These are phyloP conservation scores for Tricholoma furcatifolium DNA, from an alignment of 768 basidiomycete species.

Conservation along the genomic window DNA sequence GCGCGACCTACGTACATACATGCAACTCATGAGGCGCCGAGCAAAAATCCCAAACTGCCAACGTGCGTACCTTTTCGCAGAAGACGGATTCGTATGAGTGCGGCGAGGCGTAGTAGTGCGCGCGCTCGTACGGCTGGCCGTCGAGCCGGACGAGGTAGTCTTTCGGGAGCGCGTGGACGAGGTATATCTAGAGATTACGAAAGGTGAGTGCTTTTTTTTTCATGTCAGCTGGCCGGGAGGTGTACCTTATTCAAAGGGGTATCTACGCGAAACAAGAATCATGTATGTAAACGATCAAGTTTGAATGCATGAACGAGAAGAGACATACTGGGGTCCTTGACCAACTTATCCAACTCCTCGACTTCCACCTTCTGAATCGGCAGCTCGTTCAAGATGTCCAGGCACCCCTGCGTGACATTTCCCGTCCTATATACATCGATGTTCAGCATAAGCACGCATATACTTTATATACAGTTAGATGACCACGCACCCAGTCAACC, in stretches of 20 bases:
- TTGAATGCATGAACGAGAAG: too few relatives aligned
- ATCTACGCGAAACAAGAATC: constrained; percentile 33
- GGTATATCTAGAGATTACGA: constrained; percentile 72
- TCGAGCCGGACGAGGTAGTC: constrained; percentile 69
- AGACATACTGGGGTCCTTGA: constrained; percentile 29
- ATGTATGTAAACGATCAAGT: not conserved
- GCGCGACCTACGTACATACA: constrained; percentile 87
- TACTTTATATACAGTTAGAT: not conserved
- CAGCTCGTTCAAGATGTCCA: constrained; percentile 70
- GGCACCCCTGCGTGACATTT: constrained; percentile 77
- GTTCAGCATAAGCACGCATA: not conserved
- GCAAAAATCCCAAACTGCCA: too few relatives aligned
- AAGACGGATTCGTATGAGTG: constrained; percentile 66
- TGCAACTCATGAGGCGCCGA: too few relatives aligned
- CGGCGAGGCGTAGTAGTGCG: constrained; percentile 75
- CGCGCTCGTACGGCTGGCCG: constrained; percentile 56
- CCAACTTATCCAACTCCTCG: constrained; percentile 55
- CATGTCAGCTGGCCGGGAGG: not conserved
- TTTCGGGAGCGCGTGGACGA: constrained; percentile 66
- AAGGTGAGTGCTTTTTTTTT: too few relatives aligned
- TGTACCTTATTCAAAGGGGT: constrained; percentile 58
- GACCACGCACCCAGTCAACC: constrained; percentile 70
- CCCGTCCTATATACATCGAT: constrained; percentile 58
- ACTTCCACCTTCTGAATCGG: constrained; percentile 60
- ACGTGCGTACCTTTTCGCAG: constrained; percentile 57